Evolutionary conservation across 306 rosid genomes (phyloP).

Genomic region (Alnus glutinosa): DNA sequence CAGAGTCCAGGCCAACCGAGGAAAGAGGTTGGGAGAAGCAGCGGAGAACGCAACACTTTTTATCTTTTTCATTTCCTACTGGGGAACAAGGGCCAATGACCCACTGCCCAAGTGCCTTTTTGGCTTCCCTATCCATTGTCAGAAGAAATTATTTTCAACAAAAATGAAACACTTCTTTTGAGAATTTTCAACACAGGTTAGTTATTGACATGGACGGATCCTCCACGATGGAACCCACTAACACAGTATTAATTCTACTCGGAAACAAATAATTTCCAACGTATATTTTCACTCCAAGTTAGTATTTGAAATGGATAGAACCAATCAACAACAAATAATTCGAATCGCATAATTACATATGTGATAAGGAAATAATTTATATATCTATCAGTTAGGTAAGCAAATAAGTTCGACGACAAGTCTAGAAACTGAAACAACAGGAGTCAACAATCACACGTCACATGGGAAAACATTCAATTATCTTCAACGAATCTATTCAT

Average conservation of each 20-base stretch:
- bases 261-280: too few relatives aligned
- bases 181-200: conserved; percentile 11
- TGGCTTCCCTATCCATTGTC: conserved; percentile 23
- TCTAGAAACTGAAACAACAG: not conserved
- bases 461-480: not conserved
- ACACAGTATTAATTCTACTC: too few relatives aligned
- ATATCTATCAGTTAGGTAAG: not conserved
- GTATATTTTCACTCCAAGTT: too few relatives aligned
- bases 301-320: too few relatives aligned
- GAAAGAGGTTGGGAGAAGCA: conserved; percentile 14
- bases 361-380: not conserved
- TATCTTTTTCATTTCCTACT: not conserved
- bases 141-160: conserved; percentile 28
- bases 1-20: conserved; percentile 6
- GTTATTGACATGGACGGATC: too few relatives aligned
- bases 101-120: conserved; percentile 6
- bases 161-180: conserved; percentile 30
- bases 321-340: too few relatives aligned
- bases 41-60: conserved; percentile 5
- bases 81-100: not conserved
- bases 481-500: too few relatives aligned
- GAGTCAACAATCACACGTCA: not conserved
- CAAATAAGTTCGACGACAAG: not conserved
- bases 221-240: too few relatives aligned
- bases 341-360: not conserved